Evolutionary conservation across 352 stramenopile species (phyloP), one percentile per base, ranked within the genome.

Genomic region (Phytophthora hybrid): DNA sequence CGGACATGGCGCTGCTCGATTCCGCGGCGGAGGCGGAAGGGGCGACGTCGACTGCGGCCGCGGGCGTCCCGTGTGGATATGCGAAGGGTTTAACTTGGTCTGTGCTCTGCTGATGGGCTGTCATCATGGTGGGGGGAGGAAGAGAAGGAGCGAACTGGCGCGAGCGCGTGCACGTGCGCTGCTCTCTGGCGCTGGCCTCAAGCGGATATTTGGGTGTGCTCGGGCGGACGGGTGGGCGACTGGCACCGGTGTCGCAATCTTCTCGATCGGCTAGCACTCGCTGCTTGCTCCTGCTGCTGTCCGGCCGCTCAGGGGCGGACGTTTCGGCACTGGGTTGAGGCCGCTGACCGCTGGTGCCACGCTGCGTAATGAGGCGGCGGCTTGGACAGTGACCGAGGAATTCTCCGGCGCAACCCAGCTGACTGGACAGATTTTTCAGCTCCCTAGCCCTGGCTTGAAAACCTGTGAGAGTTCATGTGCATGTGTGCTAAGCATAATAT

Each of bases 61-160:
- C 52, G 58, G 67, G 61, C 49, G 66, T 58, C 23, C 63, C 66
- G 74, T 82, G 76, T 32, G 76, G 62, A 71, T 79, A 77, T 73
- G 67, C 31, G 49, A 81, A 78, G 53, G 76, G 41, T 63, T 82
- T 81, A 23, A 88, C 78, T 79, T 84, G 79, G 54, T 77, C 78
- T 34, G 78, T 73, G 63, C 78, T 84, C 60, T 75, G 71, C 64
- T 84, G 82, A 76, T 90, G 80, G 49, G 83, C 71, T 34, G 83
- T 88, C 83, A 90, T 90, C 83, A 90, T 90, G 55, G 71, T 80
- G 44, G 39, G 64, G 53, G 34, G 60, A 54, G 57, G 39, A 31
- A 34, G 66, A 53, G 52, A 71, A 59, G 47, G 19, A 16, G n/a
- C 31, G 39, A 71, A 56, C 56, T 70, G 55, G 21, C 55, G 34